These are phyloP conservation scores for Nephelium lappaceum DNA, from an alignment of 345 rosid species.

Conservation along the genomic window DNA sequence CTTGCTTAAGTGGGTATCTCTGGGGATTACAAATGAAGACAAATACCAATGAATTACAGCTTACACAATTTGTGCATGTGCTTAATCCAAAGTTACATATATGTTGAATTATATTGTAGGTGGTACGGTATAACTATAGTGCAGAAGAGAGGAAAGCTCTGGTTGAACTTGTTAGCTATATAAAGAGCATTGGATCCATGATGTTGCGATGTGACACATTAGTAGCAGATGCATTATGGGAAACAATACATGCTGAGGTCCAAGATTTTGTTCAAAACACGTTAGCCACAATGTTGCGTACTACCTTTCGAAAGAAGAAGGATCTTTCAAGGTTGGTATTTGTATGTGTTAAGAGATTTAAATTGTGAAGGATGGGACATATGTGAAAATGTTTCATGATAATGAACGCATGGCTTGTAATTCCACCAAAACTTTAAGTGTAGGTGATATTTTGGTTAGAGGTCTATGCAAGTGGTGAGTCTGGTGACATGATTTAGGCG, in stretches of 20 bases:
- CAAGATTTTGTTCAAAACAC: constrained; percentile 99
- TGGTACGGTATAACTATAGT: constrained; percentile 88
- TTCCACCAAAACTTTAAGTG: background rate
- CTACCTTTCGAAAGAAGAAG: constrained; percentile 94
- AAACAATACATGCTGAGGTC: constrained; percentile 97
- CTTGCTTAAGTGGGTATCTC: constrained; percentile 16
- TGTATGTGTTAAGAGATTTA: constrained; percentile 12
- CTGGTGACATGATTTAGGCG: background rate
- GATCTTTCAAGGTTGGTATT: constrained; percentile 78
- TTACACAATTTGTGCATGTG: constrained; percentile 9
- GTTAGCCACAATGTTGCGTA: constrained; percentile 89
- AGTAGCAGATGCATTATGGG: constrained; percentile 99
- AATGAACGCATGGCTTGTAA: background rate
- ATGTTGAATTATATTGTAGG: constrained; percentile 48
- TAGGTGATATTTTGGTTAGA: background rate
- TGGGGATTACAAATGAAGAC: constrained; percentile 4
- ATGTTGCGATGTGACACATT: constrained; percentile 90
- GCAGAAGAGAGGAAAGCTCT: constrained; percentile 93
- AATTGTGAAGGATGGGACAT: background rate
- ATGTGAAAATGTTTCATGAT: background rate
- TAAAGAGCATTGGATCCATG: constrained; percentile 92
- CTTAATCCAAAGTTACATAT: constrained; percentile 9
- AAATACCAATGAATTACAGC: constrained; percentile 7
- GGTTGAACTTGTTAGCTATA: constrained; percentile 89
- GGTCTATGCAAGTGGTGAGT: background rate